Base-by-base conservation (phyloP, 2,329 filamentous ascomycete genomes). In the Cryphonectria nitschkei region DNA sequence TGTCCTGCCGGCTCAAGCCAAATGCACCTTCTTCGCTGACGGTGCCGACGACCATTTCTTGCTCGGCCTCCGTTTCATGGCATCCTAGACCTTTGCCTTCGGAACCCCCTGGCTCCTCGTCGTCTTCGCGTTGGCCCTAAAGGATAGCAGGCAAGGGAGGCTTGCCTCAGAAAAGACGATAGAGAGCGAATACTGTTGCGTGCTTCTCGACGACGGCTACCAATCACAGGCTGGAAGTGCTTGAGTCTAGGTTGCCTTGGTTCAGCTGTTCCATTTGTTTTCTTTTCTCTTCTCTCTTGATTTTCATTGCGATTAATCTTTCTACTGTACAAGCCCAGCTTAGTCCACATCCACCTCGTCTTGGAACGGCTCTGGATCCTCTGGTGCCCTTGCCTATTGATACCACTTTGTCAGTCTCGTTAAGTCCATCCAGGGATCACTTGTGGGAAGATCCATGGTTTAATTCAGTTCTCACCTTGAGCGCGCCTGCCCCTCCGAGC, bases 401-500 rank as follows among this genome's bases (percentile, higher is more conserved):
- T 37, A 5, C 1, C n/a, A 19, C 1, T 11, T 19, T 61, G 68
- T 76, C 43, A 76, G 74, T 43, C 11, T 9, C 19, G 16, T 39
- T 2, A 34, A 46, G 13, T 19, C 22, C 14, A 9, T 16, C 8
- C n/a, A 46, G 7, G 2, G 22, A 19, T 39, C 26, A 26, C 26
- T 26, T 37, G 26, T 29, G 14, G 22, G 50, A 29, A 29, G 14
- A 41, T 34, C 34, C 29, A 39, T 7, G 7, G 19, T 8, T 50
- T 9, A 43, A 22, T n/a, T 22, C 56, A 70, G 9, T 19, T 86
- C 91, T 82, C 83, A 93, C 92, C 82, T 87, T 85, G 68, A 89
- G 73, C 70, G 90, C 90, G 76, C 88, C 87, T 39, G 88, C 80
- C 13, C 93, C 93, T 72, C 93, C 93, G 72, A 96, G 82, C 79